Evolutionary conservation across 2,329 filamentous ascomycete species (phyloP).

Genomic region (Fusarium haematococcum): DNA sequence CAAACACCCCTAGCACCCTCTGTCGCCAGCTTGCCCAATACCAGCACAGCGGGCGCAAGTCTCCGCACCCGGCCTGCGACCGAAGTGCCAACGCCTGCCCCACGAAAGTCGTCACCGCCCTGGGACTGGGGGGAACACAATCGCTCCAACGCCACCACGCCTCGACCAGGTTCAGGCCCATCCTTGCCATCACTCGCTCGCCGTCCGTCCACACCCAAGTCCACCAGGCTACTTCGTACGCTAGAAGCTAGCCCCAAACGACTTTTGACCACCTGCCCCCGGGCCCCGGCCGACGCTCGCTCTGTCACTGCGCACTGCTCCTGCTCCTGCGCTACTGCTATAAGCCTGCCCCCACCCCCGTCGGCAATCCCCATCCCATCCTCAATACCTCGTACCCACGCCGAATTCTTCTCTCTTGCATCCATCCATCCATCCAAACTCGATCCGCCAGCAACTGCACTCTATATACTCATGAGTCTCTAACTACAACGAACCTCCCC

Average conservation of each 20-base stretch:
- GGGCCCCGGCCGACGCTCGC: constrained; percentile 29
- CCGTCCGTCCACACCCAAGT: constrained; percentile 19
- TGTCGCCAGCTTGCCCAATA: constrained; percentile 17
- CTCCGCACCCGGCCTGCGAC: constrained; percentile 38
- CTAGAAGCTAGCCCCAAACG: constrained; percentile 43
- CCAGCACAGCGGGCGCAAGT: constrained; percentile 29
- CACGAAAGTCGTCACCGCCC: constrained; percentile 47
- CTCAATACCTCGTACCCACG: constrained; percentile 41
- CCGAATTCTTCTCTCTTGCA: constrained; percentile 27
- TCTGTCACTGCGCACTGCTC: constrained; percentile 12
- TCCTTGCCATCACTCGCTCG: constrained; percentile 30
- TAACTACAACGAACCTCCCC: constrained; percentile 22
- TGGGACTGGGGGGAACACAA: constrained; percentile 35
- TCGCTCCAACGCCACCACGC: constrained; percentile 43
- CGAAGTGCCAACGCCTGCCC: constrained; percentile 39
- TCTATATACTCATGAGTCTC: constrained; percentile 40
- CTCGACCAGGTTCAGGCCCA: constrained; percentile 40
- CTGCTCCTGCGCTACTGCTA: constrained; percentile 36
- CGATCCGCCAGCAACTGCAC: constrained; percentile 7
- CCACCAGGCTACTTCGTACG: constrained; percentile 35
- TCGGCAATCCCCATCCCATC: constrained; percentile 41
- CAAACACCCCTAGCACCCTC: constrained; percentile 22
- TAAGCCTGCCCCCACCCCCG: constrained; percentile 44
- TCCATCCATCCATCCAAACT: constrained; percentile 18
- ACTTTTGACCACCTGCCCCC: constrained; percentile 40